Conservation (phyloP, 768 basidiomycete species). For the Pleurotus eryngii region DNA sequence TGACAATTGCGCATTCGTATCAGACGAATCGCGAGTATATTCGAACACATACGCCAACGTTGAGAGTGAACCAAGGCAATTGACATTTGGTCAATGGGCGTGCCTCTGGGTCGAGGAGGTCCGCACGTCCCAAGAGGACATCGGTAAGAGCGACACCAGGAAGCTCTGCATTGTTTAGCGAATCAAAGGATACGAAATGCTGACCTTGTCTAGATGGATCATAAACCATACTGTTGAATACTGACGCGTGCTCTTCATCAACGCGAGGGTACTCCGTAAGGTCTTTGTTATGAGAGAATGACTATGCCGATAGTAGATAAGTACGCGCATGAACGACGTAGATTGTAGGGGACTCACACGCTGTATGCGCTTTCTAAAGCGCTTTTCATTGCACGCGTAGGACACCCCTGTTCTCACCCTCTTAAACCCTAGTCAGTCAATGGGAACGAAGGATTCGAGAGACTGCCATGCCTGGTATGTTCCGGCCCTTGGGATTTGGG, state of each 20-base stretch:
- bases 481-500: too few relatives aligned
- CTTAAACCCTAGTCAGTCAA: too few relatives aligned
- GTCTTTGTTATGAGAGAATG: too few relatives aligned
- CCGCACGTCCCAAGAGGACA: not conserved
- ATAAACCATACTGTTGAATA: not conserved
- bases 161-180: not conserved
- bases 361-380: too few relatives aligned
- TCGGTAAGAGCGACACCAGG: slow-evolving; percentile 3
- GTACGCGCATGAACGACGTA: too few relatives aligned
- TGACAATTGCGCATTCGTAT: not conserved
- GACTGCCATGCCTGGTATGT: too few relatives aligned
- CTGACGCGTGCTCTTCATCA: not conserved
- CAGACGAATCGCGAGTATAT: not conserved
- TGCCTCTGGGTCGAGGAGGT: not conserved
- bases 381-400: too few relatives aligned
- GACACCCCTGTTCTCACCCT: too few relatives aligned
- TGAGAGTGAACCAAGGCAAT: not conserved
- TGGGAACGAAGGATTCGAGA: too few relatives aligned
- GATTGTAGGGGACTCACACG: too few relatives aligned
- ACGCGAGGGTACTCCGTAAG: not conserved
- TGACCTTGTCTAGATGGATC: not conserved
- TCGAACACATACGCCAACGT: not conserved
- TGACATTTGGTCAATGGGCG: not conserved
- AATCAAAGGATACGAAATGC: not conserved
- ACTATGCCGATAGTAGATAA: too few relatives aligned